Evolutionary conservation across 345 rosid species (phyloP).

Genomic region (Ricinus communis): DNA sequence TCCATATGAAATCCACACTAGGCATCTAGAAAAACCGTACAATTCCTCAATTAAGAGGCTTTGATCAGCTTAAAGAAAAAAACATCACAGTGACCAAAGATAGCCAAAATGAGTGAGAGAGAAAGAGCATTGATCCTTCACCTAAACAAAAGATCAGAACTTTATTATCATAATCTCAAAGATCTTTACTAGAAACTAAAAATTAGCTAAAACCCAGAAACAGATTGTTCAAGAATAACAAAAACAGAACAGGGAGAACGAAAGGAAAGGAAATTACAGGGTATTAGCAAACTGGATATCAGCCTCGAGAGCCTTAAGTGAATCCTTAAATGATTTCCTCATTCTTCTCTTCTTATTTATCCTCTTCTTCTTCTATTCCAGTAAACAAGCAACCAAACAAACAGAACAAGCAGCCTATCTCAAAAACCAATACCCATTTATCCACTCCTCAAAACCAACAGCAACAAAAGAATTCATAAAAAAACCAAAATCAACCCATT

Average conservation of each 20-base stretch:
- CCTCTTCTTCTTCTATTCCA: conserved; percentile 22
- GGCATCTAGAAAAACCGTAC: not conserved
- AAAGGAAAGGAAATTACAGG: conserved; percentile 46
- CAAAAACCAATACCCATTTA: conserved; percentile 13
- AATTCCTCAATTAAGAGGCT: not conserved
- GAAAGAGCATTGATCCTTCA: not conserved
- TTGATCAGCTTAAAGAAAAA: not conserved
- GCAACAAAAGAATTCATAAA: conserved; percentile 3
- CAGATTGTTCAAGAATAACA: not conserved
- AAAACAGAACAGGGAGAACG: not conserved
- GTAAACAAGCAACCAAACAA: conserved; percentile 15
- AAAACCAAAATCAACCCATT: conserved; percentile 3
- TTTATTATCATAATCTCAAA: not conserved
- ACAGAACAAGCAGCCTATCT: no score
- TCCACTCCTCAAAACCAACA: conserved; percentile 4
- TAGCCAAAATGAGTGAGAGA: not conserved
- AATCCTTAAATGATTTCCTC: conserved; percentile 94
- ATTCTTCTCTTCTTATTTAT: conserved; percentile 35
- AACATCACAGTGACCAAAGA: not conserved
- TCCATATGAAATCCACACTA: not conserved
- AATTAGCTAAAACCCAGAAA: not conserved
- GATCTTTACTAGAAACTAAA: not conserved
- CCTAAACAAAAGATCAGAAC: not conserved
- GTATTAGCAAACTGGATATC: conserved; percentile 98
- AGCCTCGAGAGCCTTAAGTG: conserved; percentile 96